Base-by-base conservation (phyloP, 345 rosid genomes). In the Microcos paniculata region DNA sequence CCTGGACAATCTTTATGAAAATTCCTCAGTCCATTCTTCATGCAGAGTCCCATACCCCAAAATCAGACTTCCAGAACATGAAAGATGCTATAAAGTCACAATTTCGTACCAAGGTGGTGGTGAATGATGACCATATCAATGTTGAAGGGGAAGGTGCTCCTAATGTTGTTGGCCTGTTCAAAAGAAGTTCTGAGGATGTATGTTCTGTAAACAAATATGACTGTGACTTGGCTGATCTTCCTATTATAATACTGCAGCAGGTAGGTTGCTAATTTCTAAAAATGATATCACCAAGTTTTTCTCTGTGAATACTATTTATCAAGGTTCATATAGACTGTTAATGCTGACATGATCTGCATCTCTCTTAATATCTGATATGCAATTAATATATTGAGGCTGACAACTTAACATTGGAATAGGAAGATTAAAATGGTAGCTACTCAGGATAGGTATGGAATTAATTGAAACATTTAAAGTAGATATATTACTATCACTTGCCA, bases 121-220 rank as follows among this genome's bases (percentile, higher is more conserved):
- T 90, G 71, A 85, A 79, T 78, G 98, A 90, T 82, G 94, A 91
- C 71, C 71, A 84, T 80, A 91, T 93, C 51, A 84, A 79, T 76
- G 79, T 96, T 11, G 94, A 93, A 88, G 98, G 94, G 6, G 98
- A 96, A 81, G 96, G 98, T 80, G 88, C 98, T 42, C 96, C 98
- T 53, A 93, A 89, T 82, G 89, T 93, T 33, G 91, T 87, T 21
- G 90, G 97, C 76, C 82, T 89, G 65, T 87, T 84, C 72, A 90
- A 90, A 75, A 89, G 87, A 80, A 87, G 84, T 77, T 89, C 90
- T 73, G 91, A 90, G 77, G 87, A 88, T 77, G 68, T 77, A 45
- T 89, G 83, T 79, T 82, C 96, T 16, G 77, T 83, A 57, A 93
- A 93, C 87, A 96, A 88, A 82, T 91, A 90, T 79, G 90, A 90